phyloP scores from a whole-genome alignment of 2,329 filamentous ascomycete species.

The Simplicillium aogashimaense region DNA sequence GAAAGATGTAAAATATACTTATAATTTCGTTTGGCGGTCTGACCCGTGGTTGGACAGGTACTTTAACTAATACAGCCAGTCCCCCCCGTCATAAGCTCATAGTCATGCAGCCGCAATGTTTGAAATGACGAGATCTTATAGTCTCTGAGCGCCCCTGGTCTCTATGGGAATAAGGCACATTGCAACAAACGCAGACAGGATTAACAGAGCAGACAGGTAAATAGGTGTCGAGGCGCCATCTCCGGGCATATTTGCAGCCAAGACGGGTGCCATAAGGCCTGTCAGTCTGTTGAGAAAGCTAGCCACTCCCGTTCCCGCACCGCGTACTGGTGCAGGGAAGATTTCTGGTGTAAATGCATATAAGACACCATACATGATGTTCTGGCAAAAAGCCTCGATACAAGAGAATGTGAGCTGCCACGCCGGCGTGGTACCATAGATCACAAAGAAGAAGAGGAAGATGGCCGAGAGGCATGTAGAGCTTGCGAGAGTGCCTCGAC shows the following conservation, averaged over 20 bases:
- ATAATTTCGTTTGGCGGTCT: too few species aligned
- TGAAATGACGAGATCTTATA: slow-evolving; percentile 23
- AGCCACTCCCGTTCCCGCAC: slow-evolving; percentile 62
- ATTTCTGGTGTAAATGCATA: slow-evolving; percentile 72
- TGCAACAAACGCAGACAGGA: slow-evolving; percentile 47
- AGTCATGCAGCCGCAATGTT: too few species aligned
- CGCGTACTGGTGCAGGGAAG: slow-evolving; percentile 62
- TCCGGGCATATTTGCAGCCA: slow-evolving; percentile 52
- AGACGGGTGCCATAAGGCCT: slow-evolving; percentile 58
- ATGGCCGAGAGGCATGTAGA: slow-evolving; percentile 58
- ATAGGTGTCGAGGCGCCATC: slow-evolving; percentile 48
- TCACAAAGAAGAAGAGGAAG: slow-evolving; percentile 59
- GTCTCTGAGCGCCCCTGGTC: slow-evolving; percentile 47
- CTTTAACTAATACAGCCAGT: too few species aligned
- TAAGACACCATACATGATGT: slow-evolving; percentile 68
- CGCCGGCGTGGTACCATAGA: slow-evolving; percentile 42
- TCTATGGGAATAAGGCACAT: slow-evolving; percentile 55
- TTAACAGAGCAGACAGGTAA: slow-evolving; percentile 45
- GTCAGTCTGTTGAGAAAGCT: slow-evolving; percentile 61
- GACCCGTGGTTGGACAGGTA: too few species aligned
- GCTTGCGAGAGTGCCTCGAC: slow-evolving; percentile 60
- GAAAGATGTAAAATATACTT: neutral
- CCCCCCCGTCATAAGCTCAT: too few species aligned
- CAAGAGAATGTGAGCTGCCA: slow-evolving; percentile 57
- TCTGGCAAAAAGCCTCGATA: slow-evolving; percentile 61